These are phyloP conservation scores for Pleurotus djamor DNA, from an alignment of 768 basidiomycete species.

Conservation along the genomic window DNA sequence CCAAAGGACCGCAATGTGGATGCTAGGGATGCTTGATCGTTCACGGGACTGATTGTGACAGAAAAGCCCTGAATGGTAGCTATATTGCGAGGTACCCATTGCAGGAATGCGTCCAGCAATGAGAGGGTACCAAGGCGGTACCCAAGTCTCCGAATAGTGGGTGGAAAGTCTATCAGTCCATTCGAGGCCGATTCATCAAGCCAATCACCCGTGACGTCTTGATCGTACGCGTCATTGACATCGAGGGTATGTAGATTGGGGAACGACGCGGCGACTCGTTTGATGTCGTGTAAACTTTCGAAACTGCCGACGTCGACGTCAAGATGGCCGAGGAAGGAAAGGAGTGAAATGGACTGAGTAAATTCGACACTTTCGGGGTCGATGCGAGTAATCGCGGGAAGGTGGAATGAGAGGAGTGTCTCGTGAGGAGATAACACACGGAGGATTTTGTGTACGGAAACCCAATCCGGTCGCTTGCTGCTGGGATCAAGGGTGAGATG, in stretches of 20 bases:
- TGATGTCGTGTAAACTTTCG: no score
- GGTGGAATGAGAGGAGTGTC: neutral
- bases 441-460: neutral
- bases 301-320: neutral
- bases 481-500: neutral
- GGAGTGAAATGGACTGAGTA: neutral
- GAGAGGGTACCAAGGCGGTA: no score
- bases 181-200: no score
- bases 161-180: no score
- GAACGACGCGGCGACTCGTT: neutral
- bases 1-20: no score
- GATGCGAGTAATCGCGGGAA: neutral
- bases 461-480: neutral
- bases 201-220: neutral
- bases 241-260: neutral
- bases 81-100: no score
- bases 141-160: no score
- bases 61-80: no score
- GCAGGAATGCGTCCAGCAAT: no score
- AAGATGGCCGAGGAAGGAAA: neutral
- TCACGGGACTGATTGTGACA: no score
- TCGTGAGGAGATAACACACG: neutral
- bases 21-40: no score
- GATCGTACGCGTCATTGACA: neutral
- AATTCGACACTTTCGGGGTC: neutral